phyloP scores from a whole-genome alignment of 2,329 filamentous ascomycete species.

The Arthrocladium fulminans region DNA sequence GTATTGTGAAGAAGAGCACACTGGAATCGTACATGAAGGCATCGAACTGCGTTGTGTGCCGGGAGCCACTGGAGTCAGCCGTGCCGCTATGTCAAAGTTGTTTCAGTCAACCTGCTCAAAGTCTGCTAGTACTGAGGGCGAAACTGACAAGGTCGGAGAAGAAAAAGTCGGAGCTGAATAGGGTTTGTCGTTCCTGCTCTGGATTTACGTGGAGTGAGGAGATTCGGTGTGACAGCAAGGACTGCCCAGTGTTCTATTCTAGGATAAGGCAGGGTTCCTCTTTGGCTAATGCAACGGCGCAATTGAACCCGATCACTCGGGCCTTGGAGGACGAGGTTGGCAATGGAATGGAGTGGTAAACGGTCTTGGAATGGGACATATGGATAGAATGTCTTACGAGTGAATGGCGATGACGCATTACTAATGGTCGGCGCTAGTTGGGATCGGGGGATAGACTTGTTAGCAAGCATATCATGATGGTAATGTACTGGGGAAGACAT shows the following conservation, averaged over 20 bases:
- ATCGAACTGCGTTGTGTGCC: conserved; percentile 70
- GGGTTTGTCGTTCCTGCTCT: conserved; percentile 72
- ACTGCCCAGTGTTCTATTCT: conserved; percentile 83
- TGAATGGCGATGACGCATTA: no score
- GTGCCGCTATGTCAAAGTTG: conserved; percentile 31
- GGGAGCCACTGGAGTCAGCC: conserved; percentile 45
- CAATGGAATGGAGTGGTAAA: conserved; percentile 31
- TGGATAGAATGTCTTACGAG: background rate
- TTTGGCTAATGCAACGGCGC: conserved; percentile 30
- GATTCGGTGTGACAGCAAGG: conserved; percentile 79
- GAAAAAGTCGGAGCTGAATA: conserved; percentile 54
- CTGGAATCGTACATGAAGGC: conserved; percentile 90
- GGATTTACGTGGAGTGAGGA: conserved; percentile 63
- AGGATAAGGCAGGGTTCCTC: conserved; percentile 31
- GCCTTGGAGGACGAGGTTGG: conserved; percentile 29
- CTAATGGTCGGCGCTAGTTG: no score
- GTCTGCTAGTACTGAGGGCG: conserved; percentile 55
- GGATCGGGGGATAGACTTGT: background rate
- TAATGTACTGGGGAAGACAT: no score
- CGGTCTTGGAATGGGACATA: background rate
- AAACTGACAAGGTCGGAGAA: conserved; percentile 56
- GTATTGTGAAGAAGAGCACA: conserved; percentile 53
- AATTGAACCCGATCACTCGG: conserved; percentile 31
- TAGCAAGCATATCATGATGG: no score
- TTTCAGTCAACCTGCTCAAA: conserved; percentile 38